Base-by-base conservation (phyloP, 257 asterid genomes). In the Capsicum pubescens region DNA sequence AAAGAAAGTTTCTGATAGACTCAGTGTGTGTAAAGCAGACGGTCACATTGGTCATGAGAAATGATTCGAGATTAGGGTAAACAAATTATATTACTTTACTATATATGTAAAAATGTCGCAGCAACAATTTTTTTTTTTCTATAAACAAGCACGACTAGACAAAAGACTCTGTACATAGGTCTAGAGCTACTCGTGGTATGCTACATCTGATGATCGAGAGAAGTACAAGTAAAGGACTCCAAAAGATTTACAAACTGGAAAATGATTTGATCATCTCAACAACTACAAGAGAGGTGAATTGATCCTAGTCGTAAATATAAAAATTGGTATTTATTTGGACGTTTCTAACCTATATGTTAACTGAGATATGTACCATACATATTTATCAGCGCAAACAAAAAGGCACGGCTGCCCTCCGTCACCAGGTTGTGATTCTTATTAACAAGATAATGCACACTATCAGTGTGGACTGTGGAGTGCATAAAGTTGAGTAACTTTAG, bases 261-360 rank as follows among this genome's bases (percentile, higher is more conserved):
- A 54, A 54, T 64, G 64, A 54, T 77, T 35, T 54, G 46, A 26
- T 26, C 32, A 26, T 13, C 48, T 52, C 42, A 54, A 48, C 14
- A 74, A 74, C 81, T 21, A 74, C 46, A 77, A 21, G 46, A 32
- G n/a, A 7, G 48, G 15, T 1, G 19, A 77, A 77, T 54, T 54
- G 82, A 32, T 77, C 82, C 66, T 77, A 8, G 26, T 32, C 50
- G 32, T 77, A 63, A 15, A 26, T 54, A 77, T 26, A 52, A 76
- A 39, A 76, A 50, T 26, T 16, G 9, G 57, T 50, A 50, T 26
- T 71, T 1, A 72, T 17, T 21, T 50, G 39, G 50, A 32, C 5
- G 9, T 77, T 54, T 14, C 82, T 54, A 77, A 77, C 66, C 64
- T 77, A 77, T 54, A 8, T 32, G 44, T 77, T 54, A 77, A 77